Base-by-base conservation (phyloP, 2,329 filamentous ascomycete genomes). In the Metarhizium album region DNA sequence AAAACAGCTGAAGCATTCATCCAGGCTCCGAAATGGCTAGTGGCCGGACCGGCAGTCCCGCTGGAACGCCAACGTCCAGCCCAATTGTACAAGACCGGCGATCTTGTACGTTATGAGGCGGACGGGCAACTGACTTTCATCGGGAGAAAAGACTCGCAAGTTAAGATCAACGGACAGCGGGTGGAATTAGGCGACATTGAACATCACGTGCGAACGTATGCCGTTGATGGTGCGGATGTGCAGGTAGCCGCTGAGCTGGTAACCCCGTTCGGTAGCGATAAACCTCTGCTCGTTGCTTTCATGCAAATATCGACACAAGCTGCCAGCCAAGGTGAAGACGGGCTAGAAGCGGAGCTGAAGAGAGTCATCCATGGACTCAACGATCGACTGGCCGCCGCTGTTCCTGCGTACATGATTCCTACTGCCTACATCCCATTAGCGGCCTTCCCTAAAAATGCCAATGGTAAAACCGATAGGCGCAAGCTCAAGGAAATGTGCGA, bases 121-220 rank as follows among this genome's bases (percentile, higher is more conserved):
- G 42, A 50, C 3, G 57, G 53, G 33, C 20, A 29, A 27, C 45
- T 51, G 8, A 16, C 29, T 20, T 51, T 35, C 38, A 53, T 77
- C 18, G 75, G 75, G 14, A 69, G 80, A 14, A 79, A 78, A 54
- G 79, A 83, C 54, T 70, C 70, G 0, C 79, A 83, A 58, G 70
- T 82, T 45, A 83, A 83, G 59, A 63, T 83, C 5, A 71, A 74
- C 11, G 83, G 83, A 11, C 80, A 74, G 52, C 64, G 78, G 31
- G 69, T 80, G 42, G 82, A 78, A 62, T 67, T 78, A 3, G 59
- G 55, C 0, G 66, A 67, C 18, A 53, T 66, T 4, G 62, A 64
- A 33, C 43, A 54, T 31, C 48, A 54, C 24, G 48, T 58, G 14
- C 47, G 49, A 42, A 16, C 24, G 14, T 35, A 47, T 43, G 24